phyloP scores from a whole-genome alignment of 192 early-diverging fungal species.

The Piromyces finnis region DNA sequence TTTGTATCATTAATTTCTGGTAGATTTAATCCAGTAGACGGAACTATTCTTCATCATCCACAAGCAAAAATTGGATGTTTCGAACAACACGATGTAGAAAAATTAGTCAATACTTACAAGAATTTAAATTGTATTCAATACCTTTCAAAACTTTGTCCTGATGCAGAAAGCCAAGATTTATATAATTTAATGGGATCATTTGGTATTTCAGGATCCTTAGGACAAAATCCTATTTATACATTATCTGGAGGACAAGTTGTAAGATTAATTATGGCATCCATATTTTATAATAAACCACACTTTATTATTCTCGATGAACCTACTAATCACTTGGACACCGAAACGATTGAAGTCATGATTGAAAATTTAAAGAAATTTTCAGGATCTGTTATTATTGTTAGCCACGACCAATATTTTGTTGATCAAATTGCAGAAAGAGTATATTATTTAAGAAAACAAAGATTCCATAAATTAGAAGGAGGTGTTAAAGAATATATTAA shows the following conservation, averaged over 20 bases:
- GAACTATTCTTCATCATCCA: conserved; percentile 40
- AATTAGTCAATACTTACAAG: conserved; percentile 19
- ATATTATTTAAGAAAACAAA: neutral
- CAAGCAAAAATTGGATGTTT: conserved; percentile 59
- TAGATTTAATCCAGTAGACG: conserved; percentile 32
- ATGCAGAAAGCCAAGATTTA: conserved; percentile 32
- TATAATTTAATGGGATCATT: conserved; percentile 59
- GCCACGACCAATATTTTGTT: conserved; percentile 78
- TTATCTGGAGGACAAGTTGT: conserved; percentile 72
- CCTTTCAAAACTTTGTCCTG: conserved; percentile 20
- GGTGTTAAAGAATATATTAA: neutral
- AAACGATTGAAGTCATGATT: conserved; percentile 56
- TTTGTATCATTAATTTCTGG: conserved; percentile 58
- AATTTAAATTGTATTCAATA: conserved; percentile 24
- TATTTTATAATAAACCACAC: conserved; percentile 17
- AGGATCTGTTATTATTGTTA: conserved; percentile 64
- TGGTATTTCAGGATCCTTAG: conserved; percentile 48
- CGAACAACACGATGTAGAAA: conserved; percentile 67
- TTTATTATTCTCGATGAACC: conserved; percentile 16
- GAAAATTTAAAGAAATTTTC: conserved; percentile 46
- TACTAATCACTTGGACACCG: conserved; percentile 81
- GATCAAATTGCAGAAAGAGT: conserved; percentile 27
- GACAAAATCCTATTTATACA: conserved; percentile 29
- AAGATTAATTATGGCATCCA: conserved; percentile 54
- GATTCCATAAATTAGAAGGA: neutral